Conservation (phyloP, 371 early-diverging fungal genomes). For the Mortierella sp. region DNA sequence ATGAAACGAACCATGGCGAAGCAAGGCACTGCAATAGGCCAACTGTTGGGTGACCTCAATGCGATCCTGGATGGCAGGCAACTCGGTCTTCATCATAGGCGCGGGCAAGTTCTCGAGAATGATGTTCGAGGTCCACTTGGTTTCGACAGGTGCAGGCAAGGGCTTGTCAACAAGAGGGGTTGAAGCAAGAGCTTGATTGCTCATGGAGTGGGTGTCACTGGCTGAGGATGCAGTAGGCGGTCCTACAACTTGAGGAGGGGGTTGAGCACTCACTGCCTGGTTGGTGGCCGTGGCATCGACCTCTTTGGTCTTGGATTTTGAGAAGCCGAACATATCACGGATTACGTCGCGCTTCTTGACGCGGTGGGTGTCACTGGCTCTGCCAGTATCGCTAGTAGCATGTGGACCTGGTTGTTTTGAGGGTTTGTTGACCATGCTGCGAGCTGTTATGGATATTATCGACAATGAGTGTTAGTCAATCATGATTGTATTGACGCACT, state of each 20-base stretch:
- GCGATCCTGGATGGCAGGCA: neutral
- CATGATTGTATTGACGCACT: too few species aligned
- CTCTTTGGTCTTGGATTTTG: neutral
- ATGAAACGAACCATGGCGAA: neutral
- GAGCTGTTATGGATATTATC: too few species aligned
- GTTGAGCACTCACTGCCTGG: neutral
- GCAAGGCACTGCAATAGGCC: neutral
- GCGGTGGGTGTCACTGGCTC: neutral
- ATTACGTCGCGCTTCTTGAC: neutral
- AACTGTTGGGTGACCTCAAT: neutral
- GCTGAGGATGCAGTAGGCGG: neutral
- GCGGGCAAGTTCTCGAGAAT: neutral
- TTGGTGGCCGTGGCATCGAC: neutral
- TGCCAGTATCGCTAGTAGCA: too few species aligned
- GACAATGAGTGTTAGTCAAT: too few species aligned
- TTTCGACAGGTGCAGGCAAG: neutral
- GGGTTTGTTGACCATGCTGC: too few species aligned
- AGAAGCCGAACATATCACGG: neutral
- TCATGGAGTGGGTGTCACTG: too few species aligned
- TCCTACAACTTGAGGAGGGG: neutral
- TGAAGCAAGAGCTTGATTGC: too few species aligned
- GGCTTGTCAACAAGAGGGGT: too few species aligned
- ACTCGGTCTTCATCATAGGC: neutral
- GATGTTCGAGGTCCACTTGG: neutral
- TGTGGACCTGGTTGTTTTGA: too few species aligned